Evolutionary conservation across 257 asterid species (phyloP).

Genomic region (Apocynum venetum): DNA sequence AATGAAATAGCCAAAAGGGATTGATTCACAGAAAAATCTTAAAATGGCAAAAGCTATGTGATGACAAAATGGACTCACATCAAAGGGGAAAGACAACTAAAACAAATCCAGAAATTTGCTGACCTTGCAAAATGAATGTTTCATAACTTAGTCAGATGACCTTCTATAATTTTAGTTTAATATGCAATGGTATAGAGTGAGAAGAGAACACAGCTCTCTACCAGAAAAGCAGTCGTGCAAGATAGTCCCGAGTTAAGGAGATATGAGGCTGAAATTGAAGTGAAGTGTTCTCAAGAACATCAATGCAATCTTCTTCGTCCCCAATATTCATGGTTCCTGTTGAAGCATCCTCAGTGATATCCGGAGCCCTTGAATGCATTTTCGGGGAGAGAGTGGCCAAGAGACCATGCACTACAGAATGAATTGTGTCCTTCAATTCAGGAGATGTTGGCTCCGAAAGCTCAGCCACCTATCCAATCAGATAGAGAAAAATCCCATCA

Average conservation of each 20-base stretch:
- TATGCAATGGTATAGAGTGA: not conserved
- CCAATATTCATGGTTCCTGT: conserved; percentile 41
- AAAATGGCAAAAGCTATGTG: not conserved
- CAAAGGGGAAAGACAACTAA: not conserved
- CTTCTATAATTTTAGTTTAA: not conserved
- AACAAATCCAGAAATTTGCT: not conserved
- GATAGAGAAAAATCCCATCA: conserved; percentile 8
- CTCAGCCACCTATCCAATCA: conserved; percentile 67
- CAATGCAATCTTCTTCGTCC: conserved; percentile 63
- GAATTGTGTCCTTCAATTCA: conserved; percentile 67
- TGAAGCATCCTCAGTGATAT: conserved; percentile 40
- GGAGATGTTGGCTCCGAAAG: conserved; percentile 84
- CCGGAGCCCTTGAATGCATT: conserved; percentile 82
- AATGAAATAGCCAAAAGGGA: not conserved
- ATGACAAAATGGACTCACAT: not conserved
- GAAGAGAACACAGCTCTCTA: conserved; percentile 23
- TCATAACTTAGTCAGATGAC: not conserved
- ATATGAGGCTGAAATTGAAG: conserved; percentile 83
- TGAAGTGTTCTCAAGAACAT: conserved; percentile 78
- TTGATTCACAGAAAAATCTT: not conserved
- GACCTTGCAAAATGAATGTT: not conserved
- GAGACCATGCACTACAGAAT: conserved; percentile 88
- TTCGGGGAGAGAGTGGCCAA: conserved; percentile 95
- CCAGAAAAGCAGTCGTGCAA: conserved; percentile 92
- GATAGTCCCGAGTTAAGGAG: conserved; percentile 81